Percentiles rank a stretch among this genome's conserved stretches.
phyloP scores from a whole-genome alignment of 768 basidiomycete genomes.

The Trametes villosa region DNA sequence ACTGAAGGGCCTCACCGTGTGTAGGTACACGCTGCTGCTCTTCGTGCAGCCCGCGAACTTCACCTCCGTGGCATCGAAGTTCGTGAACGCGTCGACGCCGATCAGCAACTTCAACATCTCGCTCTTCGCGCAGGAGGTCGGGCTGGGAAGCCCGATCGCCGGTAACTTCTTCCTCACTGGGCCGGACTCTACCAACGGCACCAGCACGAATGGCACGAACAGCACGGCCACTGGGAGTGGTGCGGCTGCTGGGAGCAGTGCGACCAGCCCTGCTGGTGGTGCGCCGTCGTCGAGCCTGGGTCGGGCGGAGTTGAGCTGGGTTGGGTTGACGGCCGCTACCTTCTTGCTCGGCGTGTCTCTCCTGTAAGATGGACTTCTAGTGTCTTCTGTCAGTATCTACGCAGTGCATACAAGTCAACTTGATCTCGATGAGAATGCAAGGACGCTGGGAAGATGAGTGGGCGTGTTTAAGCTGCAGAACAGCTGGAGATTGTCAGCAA shows the following conservation, averaged over 20 bases:
- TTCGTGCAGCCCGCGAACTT: constrained; percentile 37
- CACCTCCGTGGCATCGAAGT: constrained; percentile 9
- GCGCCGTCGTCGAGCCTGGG: constrained; percentile 4
- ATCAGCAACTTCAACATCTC: constrained; percentile 39
- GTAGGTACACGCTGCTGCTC: constrained; percentile 36
- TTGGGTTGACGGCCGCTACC: not conserved
- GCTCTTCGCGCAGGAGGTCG: constrained; percentile 32
- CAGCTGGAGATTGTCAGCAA: too few species aligned
- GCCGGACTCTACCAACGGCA: constrained; percentile 22
- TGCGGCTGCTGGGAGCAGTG: not conserved
- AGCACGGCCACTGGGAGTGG: not conserved
- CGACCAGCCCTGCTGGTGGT: not conserved
- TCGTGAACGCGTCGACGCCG: constrained; percentile 36
- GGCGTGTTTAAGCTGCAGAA: not conserved
- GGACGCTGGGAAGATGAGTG: not conserved
- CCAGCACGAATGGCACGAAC: not conserved
- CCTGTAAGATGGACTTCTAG: not conserved
- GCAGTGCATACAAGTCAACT: too few species aligned
- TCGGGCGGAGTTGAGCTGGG: constrained; percentile 1
- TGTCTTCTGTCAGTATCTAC: too few species aligned
- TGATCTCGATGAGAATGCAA: not conserved
- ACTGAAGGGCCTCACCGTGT: not conserved
- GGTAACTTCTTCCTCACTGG: constrained; percentile 39
- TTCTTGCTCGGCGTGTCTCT: not conserved
- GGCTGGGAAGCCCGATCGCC: constrained; percentile 36